A percentile compares a stretch with the other conserved stretches of the same genome.
These are phyloP conservation scores for Ustilago lituana DNA, from an alignment of 1,284 basidiomycete genomes.

Conservation along the genomic window DNA sequence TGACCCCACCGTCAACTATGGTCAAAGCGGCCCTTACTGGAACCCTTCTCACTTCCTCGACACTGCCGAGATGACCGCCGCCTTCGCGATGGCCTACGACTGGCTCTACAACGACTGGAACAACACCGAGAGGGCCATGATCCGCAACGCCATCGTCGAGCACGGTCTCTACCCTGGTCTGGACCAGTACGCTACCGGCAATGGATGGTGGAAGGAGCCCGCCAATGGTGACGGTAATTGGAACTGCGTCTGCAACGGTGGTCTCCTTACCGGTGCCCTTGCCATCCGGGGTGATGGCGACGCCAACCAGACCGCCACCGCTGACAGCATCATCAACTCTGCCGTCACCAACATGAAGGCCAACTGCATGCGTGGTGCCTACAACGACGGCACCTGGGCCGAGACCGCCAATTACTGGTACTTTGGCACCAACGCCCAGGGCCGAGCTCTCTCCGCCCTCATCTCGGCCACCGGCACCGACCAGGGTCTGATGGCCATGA, in stretches of 20 bases:
- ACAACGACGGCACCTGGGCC: conserved; percentile 86
- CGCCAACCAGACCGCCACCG: conserved; percentile 81
- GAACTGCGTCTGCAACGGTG: conserved; percentile 97
- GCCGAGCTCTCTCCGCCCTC: conserved; percentile 88
- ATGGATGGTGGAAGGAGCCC: conserved; percentile 70
- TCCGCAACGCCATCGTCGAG: conserved; percentile 79
- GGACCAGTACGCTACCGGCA: conserved; percentile 64
- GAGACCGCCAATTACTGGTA: conserved; percentile 83
- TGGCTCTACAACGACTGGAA: conserved; percentile 89
- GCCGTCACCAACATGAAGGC: conserved; percentile 79
- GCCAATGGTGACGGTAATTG: conserved; percentile 78
- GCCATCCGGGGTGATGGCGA: conserved; percentile 77
- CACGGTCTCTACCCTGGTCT: conserved; percentile 75
- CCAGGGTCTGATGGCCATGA: conserved; percentile 75
- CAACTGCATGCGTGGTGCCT: conserved; percentile 77
- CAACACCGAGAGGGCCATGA: conserved; percentile 76
- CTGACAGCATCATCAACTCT: conserved; percentile 75
- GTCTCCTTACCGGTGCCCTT: conserved; percentile 86
- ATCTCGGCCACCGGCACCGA: conserved; percentile 85
- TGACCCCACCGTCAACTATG: too few species aligned
- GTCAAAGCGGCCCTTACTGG: conserved; percentile 75
- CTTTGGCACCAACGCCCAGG: conserved; percentile 81
- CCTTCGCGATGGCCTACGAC: conserved; percentile 83
- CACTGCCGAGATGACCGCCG: conserved; percentile 80
- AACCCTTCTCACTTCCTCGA: conserved; percentile 93